Conservation (phyloP, 2,329 filamentous ascomycete genomes). For the Talaromyces sp. region DNA sequence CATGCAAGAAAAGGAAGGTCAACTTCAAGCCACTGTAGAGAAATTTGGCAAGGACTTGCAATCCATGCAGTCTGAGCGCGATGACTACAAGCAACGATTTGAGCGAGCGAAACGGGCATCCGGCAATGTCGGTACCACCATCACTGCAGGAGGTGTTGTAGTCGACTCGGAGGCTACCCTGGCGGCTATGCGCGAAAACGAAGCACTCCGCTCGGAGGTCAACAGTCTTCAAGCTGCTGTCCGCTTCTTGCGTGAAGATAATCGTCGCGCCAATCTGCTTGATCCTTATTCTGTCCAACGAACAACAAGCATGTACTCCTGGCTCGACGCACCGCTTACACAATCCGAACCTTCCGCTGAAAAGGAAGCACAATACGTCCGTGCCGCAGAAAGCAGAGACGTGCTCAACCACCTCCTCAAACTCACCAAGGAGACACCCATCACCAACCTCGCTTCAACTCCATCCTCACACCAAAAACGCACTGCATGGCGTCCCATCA, state of each 20-base stretch:
- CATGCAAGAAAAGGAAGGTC: constrained; percentile 33
- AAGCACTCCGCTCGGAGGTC: constrained; percentile 42
- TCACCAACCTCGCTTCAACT: constrained; percentile 39
- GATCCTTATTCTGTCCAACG: constrained; percentile 43
- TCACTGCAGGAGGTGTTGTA: constrained; percentile 36
- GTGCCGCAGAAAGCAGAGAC: constrained; percentile 41
- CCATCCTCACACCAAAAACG: constrained; percentile 28
- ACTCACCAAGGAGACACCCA: constrained; percentile 39
- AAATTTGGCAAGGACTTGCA: constrained; percentile 38
- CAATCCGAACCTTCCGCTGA: constrained; percentile 25
- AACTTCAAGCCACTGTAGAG: constrained; percentile 33
- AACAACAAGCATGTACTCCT: constrained; percentile 39
- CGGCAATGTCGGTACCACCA: constrained; percentile 34
- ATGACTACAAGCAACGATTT: constrained; percentile 41
- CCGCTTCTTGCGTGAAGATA: constrained; percentile 45
- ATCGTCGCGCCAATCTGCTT: constrained; percentile 38
- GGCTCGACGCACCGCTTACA: constrained; percentile 42
- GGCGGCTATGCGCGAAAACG: constrained; percentile 43
- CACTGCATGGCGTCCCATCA: constrained; percentile 40
- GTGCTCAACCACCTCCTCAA: constrained; percentile 42
- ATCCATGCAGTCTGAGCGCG: constrained; percentile 37
- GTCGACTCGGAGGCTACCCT: constrained; percentile 39
- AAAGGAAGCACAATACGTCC: constrained; percentile 33
- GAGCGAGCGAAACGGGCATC: constrained; percentile 43
- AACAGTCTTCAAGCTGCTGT: constrained; percentile 45